Evolutionary conservation across 768 basidiomycete genomes (phyloP).

Genomic region (Tubosaeta sp.): DNA sequence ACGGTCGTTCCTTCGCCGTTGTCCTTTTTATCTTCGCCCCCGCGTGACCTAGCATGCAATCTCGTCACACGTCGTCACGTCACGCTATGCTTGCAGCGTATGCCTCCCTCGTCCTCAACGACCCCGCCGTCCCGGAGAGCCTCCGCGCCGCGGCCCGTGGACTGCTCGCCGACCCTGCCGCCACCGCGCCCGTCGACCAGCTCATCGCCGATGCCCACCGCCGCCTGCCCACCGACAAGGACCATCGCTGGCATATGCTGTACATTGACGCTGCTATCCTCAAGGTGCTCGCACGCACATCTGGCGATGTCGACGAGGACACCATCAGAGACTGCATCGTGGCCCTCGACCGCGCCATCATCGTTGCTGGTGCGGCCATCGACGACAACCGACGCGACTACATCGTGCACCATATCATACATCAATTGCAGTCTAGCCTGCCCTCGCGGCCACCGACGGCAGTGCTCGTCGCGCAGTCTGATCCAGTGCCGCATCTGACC

Average conservation of each 20-base stretch:
- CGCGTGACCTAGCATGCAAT: constrained; percentile 38
- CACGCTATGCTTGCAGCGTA: constrained; percentile 5
- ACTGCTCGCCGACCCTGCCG: constrained; percentile 1
- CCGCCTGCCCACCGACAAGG: constrained; percentile 42
- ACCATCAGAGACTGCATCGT: constrained; percentile 45
- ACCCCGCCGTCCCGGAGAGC: not conserved
- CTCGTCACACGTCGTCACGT: constrained; percentile 35
- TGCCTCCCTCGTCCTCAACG: constrained; percentile 12
- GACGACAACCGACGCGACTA: constrained; percentile 53
- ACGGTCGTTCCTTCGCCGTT: constrained; percentile 38
- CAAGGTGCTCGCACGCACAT: constrained; percentile 40
- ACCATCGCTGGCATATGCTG: constrained; percentile 55
- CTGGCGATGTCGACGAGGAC: constrained; percentile 10
- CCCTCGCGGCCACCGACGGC: constrained; percentile 3
- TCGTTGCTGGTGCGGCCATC: constrained; percentile 71
- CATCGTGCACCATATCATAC: constrained; percentile 60
- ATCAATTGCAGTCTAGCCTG: constrained; percentile 47
- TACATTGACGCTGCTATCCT: constrained; percentile 77
- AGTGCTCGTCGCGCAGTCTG: constrained; percentile 4
- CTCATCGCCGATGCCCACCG: constrained; percentile 48
- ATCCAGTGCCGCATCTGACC: constrained; percentile 2
- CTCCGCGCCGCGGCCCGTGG: constrained; percentile 11
- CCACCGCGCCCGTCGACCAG: constrained; percentile 20
- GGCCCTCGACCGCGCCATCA: constrained; percentile 72
- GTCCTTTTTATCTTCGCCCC: constrained; percentile 62